Evolutionary conservation across 352 stramenopile species (phyloP), one percentile per base, ranked within the genome.

Genomic region (Blastocystis sp.): DNA sequence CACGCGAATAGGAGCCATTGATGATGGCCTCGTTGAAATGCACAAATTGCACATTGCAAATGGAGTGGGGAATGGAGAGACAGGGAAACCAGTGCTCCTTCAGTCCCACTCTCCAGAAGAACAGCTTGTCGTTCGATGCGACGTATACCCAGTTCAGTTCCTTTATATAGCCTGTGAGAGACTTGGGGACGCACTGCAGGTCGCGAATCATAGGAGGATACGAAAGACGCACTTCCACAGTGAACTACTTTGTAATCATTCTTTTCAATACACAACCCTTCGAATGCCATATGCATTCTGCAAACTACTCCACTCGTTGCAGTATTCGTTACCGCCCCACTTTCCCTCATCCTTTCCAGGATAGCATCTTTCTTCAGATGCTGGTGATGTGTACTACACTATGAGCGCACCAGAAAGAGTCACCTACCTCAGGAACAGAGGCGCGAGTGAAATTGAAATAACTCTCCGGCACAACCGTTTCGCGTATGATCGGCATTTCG

Each of bases 141-240:
- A 84, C 61, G 56, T 56, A 67, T 10, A 84, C 19, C 34, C 67
- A 41, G 48, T 84, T 84, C 21, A 70, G 56, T 21, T 84, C 74
- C 19, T 48, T 62, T n/a, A 84, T 48, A 53, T 84, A 84, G 17
- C 74, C 52, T 38, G 74, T 69, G 1, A 69, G 11, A n/a, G 74
- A 52, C 23, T 43, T 38, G 45, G 5, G 45, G 40, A n/a, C 48
- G 7, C 28, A 45, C 41, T 45, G 41, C 21, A 76, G 48, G 2
- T 84, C 74, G n/a, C 66, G 74, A 62, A 84, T 69, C 1, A 59
- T 2, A 1, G 74, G 74, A 38, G 74, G 74, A 84, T 59, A 84
- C 2, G 21, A 21, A 52, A 84, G 53, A 21, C 34, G 56, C 28
- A 21, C 34, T 9, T 84, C 40, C 11, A 84, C 38, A 0, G 40